A percentile compares a stretch with the other conserved stretches of the same genome.
Evolutionary conservation across 192 early-diverging fungal genomes (phyloP).

Genomic region (Spizellomyces sp.): DNA sequence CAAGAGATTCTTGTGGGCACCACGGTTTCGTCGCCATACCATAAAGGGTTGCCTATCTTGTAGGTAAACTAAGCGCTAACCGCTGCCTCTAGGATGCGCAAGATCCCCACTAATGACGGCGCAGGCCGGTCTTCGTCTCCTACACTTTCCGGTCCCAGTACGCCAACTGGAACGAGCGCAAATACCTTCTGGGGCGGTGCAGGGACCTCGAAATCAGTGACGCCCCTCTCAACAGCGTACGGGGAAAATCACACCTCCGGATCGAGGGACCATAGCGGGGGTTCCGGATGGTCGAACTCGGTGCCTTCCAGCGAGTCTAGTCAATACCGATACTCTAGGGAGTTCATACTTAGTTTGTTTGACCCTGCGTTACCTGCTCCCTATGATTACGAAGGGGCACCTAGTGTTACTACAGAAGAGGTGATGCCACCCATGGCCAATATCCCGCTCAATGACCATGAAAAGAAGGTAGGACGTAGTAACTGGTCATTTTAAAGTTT

Average conservation of each 20-base stretch:
- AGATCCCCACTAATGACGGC: slow-evolving; percentile 33
- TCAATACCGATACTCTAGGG: slow-evolving; percentile 39
- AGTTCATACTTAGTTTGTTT: slow-evolving; percentile 45
- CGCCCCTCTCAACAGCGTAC: too few species aligned
- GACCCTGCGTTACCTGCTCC: slow-evolving; percentile 33
- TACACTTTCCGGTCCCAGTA: slow-evolving; percentile 22
- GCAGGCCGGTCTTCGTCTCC: slow-evolving; percentile 25
- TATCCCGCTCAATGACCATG: slow-evolving; percentile 42
- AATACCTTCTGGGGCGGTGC: slow-evolving; percentile 11
- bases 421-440: slow-evolving; percentile 44
- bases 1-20: too few species aligned
- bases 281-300: neutral
- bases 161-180: neutral
- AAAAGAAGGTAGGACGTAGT: slow-evolving; percentile 42
- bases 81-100: slow-evolving; percentile 25
- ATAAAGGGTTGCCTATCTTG: too few species aligned
- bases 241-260: too few species aligned
- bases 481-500: neutral
- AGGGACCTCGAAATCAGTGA: neutral
- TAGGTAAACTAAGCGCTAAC: too few species aligned
- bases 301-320: neutral
- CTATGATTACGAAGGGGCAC: slow-evolving; percentile 25
- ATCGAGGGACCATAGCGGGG: too few species aligned
- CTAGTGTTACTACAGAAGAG: slow-evolving; percentile 19
- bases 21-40: too few species aligned